phyloP scores from a whole-genome alignment of 495 filamentous ascomycete species.

The Filosporella fistucella region DNA sequence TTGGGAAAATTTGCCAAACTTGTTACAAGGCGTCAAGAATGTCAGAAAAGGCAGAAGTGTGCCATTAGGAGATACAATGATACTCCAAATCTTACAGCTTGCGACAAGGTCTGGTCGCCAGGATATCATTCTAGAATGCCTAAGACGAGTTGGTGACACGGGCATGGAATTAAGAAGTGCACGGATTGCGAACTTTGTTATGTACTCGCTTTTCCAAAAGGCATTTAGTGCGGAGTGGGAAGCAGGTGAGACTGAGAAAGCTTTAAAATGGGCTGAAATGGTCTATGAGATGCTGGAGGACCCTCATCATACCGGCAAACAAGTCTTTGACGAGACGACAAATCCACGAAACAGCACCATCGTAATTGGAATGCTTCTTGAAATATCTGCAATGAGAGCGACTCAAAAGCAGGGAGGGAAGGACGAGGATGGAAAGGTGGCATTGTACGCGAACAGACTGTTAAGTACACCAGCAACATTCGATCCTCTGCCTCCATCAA shows the following conservation, averaged over 20 bases:
- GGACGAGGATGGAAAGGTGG: slow-evolving; percentile 30
- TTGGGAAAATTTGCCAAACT: slow-evolving; percentile 52
- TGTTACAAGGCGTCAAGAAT: slow-evolving; percentile 49
- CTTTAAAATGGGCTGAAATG: slow-evolving; percentile 35
- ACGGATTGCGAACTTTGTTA: slow-evolving; percentile 38
- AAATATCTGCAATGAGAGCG: slow-evolving; percentile 38
- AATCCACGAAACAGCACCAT: slow-evolving; percentile 36
- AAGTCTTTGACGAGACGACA: slow-evolving; percentile 3
- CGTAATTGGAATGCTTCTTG: slow-evolving; percentile 38
- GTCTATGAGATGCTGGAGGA: slow-evolving; percentile 48
- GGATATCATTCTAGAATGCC: slow-evolving; percentile 47
- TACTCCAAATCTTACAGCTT: too few species aligned
- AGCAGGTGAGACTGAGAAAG: slow-evolving; percentile 8
- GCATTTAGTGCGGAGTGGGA: slow-evolving; percentile 41
- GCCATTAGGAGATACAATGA: too few species aligned
- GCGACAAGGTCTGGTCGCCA: slow-evolving; percentile 37
- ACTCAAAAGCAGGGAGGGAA: slow-evolving; percentile 26
- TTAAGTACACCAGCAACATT: background rate
- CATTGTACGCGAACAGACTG: slow-evolving; percentile 34
- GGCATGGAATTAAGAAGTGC: slow-evolving; percentile 41
- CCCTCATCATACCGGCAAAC: slow-evolving; percentile 30
- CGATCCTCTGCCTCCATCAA: background rate
- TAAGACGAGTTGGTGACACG: slow-evolving; percentile 41
- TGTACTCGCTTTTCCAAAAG: slow-evolving; percentile 44
- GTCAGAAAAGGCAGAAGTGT: too few species aligned